Conservation (phyloP, 495 filamentous ascomycete genomes). For the Aspergillus ellipticus region DNA sequence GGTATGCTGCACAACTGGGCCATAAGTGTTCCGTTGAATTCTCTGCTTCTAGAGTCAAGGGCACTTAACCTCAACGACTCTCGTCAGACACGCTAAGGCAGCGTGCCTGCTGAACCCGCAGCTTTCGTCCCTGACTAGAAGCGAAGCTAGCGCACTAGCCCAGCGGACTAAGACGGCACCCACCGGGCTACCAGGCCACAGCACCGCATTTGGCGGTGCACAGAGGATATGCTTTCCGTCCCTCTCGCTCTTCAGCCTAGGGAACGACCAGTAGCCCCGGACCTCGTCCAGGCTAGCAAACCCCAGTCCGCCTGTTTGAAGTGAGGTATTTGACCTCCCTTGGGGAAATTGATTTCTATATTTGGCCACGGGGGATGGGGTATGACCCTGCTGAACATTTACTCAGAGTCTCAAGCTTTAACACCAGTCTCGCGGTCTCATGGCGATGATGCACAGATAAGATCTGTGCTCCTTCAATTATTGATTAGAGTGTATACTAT, state of each 20-base stretch:
- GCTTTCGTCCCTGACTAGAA: slow-evolving; percentile 11
- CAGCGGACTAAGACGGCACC: not conserved
- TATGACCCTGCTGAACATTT: not conserved
- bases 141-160: not conserved
- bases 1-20: not conserved
- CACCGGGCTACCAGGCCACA: not conserved
- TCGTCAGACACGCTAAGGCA: slow-evolving; percentile 4
- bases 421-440: too few relatives aligned
- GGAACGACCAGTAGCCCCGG: not conserved
- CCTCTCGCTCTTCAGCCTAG: not conserved
- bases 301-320: not conserved
- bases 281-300: not conserved
- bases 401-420: not conserved
- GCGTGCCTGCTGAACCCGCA: slow-evolving; percentile 3
- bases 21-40: not conserved
- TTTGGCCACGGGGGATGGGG: not conserved
- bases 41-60: not conserved
- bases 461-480: slow-evolving; percentile 1
- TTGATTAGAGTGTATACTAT: not conserved
- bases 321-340: not conserved
- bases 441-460: not conserved
- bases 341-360: slow-evolving; percentile 4
- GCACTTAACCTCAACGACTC: not conserved
- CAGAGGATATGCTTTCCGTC: not conserved
- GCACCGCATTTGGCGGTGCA: not conserved